These are phyloP conservation scores for Aspergillus hortae DNA, from an alignment of 2,329 filamentous ascomycete species.

Conservation along the genomic window DNA sequence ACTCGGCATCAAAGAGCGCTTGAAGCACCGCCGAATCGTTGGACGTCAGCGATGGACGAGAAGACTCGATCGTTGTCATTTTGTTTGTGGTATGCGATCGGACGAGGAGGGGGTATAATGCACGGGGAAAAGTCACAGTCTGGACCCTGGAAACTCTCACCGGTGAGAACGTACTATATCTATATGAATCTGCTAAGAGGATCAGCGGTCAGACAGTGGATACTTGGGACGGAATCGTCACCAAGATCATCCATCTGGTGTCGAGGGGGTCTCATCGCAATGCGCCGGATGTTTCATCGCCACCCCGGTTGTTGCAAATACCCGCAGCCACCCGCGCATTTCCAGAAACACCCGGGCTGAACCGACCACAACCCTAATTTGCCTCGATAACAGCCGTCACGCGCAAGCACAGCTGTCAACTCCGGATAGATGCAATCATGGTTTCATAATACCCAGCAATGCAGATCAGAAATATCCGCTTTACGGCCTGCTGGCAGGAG, in stretches of 20 bases:
- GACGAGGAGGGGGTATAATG: neutral
- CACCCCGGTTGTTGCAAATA: slow-evolving; percentile 15
- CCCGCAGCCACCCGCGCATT: slow-evolving; percentile 11
- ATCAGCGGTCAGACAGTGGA: neutral
- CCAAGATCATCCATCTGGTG: neutral
- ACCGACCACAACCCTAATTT: slow-evolving; percentile 9
- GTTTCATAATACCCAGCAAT: neutral
- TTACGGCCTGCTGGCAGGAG: neutral
- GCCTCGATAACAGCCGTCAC: neutral
- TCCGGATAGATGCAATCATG: neutral
- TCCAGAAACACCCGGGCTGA: slow-evolving; percentile 12
- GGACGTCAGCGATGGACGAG: slow-evolving; percentile 32
- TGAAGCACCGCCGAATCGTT: slow-evolving; percentile 46
- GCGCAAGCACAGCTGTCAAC: neutral
- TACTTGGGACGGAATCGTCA: neutral
- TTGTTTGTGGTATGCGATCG: slow-evolving; percentile 1
- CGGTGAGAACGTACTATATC: too few relatives aligned
- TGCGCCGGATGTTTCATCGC: neutral
- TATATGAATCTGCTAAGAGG: too few relatives aligned
- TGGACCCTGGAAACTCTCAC: too few relatives aligned
- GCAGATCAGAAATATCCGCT: slow-evolving; percentile 3
- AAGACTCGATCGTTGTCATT: slow-evolving; percentile 19
- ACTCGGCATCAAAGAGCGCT: slow-evolving; percentile 46
- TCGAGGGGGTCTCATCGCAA: neutral
- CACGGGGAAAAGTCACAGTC: neutral